phyloP scores from a whole-genome alignment of 176 grass and related monocot species.

The sorghum (Sorghum bicolor) region Sorghum_bicolor_NCBIv3 NC_012878.2:55618001-55618500 shows the following conservation, averaged over 20 bases:
- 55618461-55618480: conserved; percentile 63
- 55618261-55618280: conserved; percentile 2
- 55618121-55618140: conserved; percentile 98
- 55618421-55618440: conserved; percentile 14
- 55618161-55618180: conserved; percentile 76
- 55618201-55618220: conserved; percentile 99
- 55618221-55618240: conserved; percentile 57
- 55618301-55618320: conserved; percentile 14
- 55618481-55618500: conserved; percentile 95
- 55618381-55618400: conserved; percentile 96
- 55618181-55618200: conserved; percentile 88
- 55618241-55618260: conserved; percentile 56
- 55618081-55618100: conserved; percentile 17
- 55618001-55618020: background rate
- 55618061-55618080: background rate
- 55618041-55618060: conserved; percentile 11
- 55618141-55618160: conserved; percentile 92
- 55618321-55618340: conserved; percentile 70
- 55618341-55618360: conserved; percentile 87
- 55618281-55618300: conserved; percentile 10
- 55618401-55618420: conserved; percentile 41
- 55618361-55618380: conserved; percentile 81
- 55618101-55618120: conserved; percentile 25
- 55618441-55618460: conserved; percentile 22
- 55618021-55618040: background rate